phyloP scores from a whole-genome alignment of 2,329 filamentous ascomycete genomes.

The Botryotinia globosa region DNA sequence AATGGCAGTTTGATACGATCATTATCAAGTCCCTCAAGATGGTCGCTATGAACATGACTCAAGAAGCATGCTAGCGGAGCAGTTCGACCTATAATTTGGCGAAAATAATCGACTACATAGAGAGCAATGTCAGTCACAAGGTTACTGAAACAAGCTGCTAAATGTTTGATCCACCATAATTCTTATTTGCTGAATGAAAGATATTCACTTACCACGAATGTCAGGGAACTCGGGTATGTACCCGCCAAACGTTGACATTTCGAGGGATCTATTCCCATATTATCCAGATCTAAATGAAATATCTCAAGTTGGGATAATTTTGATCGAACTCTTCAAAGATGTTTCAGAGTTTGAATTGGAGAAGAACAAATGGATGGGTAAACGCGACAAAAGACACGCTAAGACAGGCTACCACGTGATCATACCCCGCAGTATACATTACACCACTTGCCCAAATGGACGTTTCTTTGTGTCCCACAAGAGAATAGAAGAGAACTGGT shows the following conservation, averaged over 20 bases:
- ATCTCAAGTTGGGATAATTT: neutral
- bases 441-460: neutral
- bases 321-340: neutral
- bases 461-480: neutral
- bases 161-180: neutral
- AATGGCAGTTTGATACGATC: slow-evolving; percentile 76
- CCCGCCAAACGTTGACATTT: slow-evolving; percentile 77
- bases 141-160: neutral
- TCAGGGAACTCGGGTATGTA: slow-evolving; percentile 73
- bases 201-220: slow-evolving; percentile 57
- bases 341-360: neutral
- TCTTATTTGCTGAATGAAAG: neutral
- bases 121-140: slow-evolving; percentile 12
- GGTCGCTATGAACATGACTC: slow-evolving; percentile 90
- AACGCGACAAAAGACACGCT: slow-evolving; percentile 1
- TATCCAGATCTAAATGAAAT: neutral
- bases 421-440: neutral
- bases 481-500: neutral
- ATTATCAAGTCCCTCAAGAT: slow-evolving; percentile 65
- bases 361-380: neutral
- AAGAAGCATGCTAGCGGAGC: slow-evolving; percentile 81
- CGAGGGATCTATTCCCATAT: neutral
- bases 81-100: slow-evolving; percentile 49
- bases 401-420: slow-evolving; percentile 4
- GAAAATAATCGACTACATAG: slow-evolving; percentile 90